Evolutionary conservation across 129 eudicot genomes (phyloP).

Genomic region (Ambrosia artemisiifolia): DNA sequence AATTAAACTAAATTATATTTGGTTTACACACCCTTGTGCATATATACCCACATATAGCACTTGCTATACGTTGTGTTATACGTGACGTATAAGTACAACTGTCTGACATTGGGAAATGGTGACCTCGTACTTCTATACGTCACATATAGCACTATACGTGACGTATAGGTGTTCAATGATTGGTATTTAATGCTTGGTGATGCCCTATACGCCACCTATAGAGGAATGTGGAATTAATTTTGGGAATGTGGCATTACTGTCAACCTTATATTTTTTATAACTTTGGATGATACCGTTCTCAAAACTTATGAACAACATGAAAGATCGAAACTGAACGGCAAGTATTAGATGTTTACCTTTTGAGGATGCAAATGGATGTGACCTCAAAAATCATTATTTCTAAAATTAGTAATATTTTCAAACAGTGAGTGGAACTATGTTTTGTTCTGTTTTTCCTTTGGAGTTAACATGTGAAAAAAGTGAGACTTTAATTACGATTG

Average conservation of each 20-base stretch:
- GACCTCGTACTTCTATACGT: too few species aligned
- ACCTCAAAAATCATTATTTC: slow-evolving; percentile 8
- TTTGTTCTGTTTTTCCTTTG: slow-evolving; percentile 1
- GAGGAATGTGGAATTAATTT: too few species aligned
- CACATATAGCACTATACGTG: too few species aligned
- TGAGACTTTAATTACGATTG: slow-evolving; percentile 20
- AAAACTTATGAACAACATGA: slow-evolving; percentile 6
- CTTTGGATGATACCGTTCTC: background rate
- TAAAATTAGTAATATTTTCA: slow-evolving; percentile 14
- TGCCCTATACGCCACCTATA: too few species aligned
- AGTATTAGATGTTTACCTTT: slow-evolving; percentile 2
- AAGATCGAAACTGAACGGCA: background rate
- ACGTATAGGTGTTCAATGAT: too few species aligned
- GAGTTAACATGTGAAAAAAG: slow-evolving; percentile 28
- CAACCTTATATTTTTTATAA: background rate
- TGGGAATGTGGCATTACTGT: too few species aligned
- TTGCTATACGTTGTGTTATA: too few species aligned
- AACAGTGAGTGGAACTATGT: slow-evolving; percentile 6
- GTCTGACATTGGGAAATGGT: too few species aligned
- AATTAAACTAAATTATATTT: background rate
- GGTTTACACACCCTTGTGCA: too few species aligned
- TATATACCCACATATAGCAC: too few species aligned
- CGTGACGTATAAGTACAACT: too few species aligned
- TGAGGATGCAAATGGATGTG: background rate
- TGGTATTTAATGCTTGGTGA: too few species aligned